Evolutionary conservation across 176 grass and related monocot species (phyloP), one percentile per base, ranked within the genome.

Genomic region (Carex scoparia): DNA sequence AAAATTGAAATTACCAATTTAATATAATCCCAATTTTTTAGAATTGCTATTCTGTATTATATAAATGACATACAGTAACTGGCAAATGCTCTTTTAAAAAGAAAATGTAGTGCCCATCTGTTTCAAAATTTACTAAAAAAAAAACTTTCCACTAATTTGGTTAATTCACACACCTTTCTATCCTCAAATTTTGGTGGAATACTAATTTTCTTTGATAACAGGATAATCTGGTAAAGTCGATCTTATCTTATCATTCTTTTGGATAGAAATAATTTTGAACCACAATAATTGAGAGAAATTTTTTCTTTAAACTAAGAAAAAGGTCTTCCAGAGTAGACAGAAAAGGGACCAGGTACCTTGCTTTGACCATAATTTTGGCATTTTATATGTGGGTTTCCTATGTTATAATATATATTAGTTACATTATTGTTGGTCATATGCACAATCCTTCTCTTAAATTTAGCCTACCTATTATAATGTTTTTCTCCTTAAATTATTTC

Each of bases 301-400:
- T n/a, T 44, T 46, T 44, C 6, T 42, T n/a, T 18, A 42, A 70
- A 70, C 8, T 16, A 44, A 61, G 60, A 70, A 70, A 70, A 9
- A 9, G 4, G 10, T 67, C 31, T 32, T 71, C 38, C 37, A n/a
- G 6, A 44, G 67, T 70, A 70, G 67, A 18, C 5, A 16, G 12
- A 38, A 40, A 40, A 40, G 13, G 13, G 66, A 40, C 66, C 12
- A 40, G 33, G 31, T 7, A 69, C 63, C 63, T 65, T 65, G 63
- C 63, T 65, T 65, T 69, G 66, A 69, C 66, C 33, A 7, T 69
- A 13, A 40, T 69, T 69, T 69, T 69, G 66, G 66, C 66, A 69
- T 69, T 40, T 40, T 69, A 13, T 15, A 69, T 69, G 66, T 40
- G 33, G 66, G 33, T 14, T 69, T 18, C 32, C 33, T 69, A 16